Evolutionary conservation across 768 basidiomycete species (phyloP), one percentile per base, ranked within the genome.

Genomic region (Boletales sp.): DNA sequence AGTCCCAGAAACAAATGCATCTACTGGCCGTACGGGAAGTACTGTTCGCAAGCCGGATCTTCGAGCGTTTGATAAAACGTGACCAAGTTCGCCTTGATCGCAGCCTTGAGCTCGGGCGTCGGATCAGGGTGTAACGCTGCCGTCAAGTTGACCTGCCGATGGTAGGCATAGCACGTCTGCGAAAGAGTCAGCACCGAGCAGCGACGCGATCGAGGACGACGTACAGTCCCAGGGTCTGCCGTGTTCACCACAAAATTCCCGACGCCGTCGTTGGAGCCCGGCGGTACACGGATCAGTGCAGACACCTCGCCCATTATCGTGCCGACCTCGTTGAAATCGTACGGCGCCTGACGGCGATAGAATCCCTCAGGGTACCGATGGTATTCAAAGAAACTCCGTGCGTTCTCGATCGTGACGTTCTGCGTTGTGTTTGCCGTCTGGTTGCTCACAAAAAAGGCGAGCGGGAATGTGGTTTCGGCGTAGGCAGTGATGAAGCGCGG

Each of bases 371-470:
- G 61, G 30, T 45, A 63, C 51, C 38, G 34, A 43, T 63, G 55
- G 5, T 8, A 0, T 6, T 63, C 11, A 10, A 50, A 63, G 53
- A 63, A 61, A 39, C 55, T 61, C 32, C 53, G 48, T 10, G 62
- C 62, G 6, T 52, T 2, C 10, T 58, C 53, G 4, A 64, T 3
- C 8, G 59, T 54, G 13, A 10, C 40, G 13, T 53, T 54, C 3
- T 51, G 19, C 11, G 62, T 63, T 37, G 59, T 52, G 41, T 56
- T 45, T 27, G 5, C 44, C 6, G 56, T 62, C 30, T 61, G 62
- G 39, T 62, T 56, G 47, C 50, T 63, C 31, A 54, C 56, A 32
- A 64, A 62, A 35, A 64, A 64, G 9, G 58, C 59, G 13, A 64
- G 50, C 2, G 62, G 62, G 15, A 61, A 64, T 0, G 54, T 61